Evolutionary conservation across 352 stramenopile species (phyloP).

Genomic region (Pythium diclinum): DNA sequence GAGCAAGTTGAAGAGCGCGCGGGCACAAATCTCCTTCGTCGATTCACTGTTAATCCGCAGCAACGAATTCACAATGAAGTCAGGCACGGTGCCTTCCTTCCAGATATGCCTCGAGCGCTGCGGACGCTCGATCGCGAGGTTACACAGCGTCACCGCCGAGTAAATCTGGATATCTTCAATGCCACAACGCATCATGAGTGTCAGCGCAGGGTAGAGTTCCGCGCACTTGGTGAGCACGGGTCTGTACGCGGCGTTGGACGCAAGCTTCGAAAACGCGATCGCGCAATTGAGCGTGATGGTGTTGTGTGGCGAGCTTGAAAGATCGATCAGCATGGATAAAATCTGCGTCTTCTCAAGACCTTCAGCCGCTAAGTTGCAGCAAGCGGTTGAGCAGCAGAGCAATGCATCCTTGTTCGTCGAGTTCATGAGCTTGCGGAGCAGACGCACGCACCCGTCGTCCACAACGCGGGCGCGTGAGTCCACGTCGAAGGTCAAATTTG

Average conservation of each 20-base stretch:
- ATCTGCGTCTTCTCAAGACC: constrained; percentile 67
- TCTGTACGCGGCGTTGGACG: constrained; percentile 52
- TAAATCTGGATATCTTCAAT: constrained; percentile 89
- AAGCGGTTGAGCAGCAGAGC: constrained; percentile 67
- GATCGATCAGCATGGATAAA: constrained; percentile 76
- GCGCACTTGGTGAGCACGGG: constrained; percentile 58
- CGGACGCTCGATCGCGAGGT: constrained; percentile 67
- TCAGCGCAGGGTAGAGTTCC: constrained; percentile 75
- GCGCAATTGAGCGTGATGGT: constrained; percentile 72
- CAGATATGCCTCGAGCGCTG: constrained; percentile 69
- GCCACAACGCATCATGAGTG: constrained; percentile 86
- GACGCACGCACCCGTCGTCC: constrained; percentile 55
- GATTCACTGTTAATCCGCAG: constrained; percentile 87
- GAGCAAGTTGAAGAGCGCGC: constrained; percentile 84
- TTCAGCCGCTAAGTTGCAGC: constrained; percentile 71
- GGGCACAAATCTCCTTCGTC: constrained; percentile 86
- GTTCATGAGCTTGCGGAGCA: constrained; percentile 71
- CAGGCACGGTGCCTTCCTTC: constrained; percentile 82
- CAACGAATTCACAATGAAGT: constrained; percentile 89
- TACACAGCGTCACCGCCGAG: constrained; percentile 84
- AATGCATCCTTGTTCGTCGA: constrained; percentile 55
- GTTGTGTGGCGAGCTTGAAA: constrained; percentile 58
- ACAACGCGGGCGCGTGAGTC: constrained; percentile 58
- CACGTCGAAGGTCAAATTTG: constrained; percentile 75
- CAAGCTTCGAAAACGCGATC: constrained; percentile 76